Evolutionary conservation across 164 flowering plant genomes (phyloP), one percentile per base, ranked within the genome.

Genomic region (Annona cherimola): DNA sequence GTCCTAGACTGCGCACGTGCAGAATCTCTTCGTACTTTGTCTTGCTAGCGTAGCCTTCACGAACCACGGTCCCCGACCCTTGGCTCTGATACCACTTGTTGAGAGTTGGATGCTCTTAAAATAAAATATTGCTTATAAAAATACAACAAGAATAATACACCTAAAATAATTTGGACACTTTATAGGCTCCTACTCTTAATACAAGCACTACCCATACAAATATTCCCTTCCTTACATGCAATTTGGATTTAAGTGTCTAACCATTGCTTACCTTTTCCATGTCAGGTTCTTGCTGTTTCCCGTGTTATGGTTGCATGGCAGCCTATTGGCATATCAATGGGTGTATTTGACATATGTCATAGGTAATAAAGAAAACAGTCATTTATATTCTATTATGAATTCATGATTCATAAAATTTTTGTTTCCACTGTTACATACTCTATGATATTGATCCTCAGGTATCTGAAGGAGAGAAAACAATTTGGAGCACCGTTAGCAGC

Each of bases 221-320:
- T n/a, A n/a, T n/a, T n/a, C n/a, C n/a, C n/a, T n/a, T n/a, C n/a
- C n/a, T n/a, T n/a, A n/a, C n/a, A n/a, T 61, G 16, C 35, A 61
- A 16, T 61, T 61, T 50, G 57, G 57, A 50, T 50, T 45, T 50
- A 8, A 50, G 8, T 5, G 8, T 5, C 14, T 11, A 8, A 50
- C 8, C 57, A 50, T 50, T 50, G 57, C 14, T 50, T 50, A 50
- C 57, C 14, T 50, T 50, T 50, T 50, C 57, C 14, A 16, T 61
- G 55, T 45, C 81, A 60, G 98, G 97, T 93, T 60, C 93, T 95
- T 77, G 98, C 97, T 50, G 93, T 90, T 78, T 95, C 99, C 42
- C 93, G 98, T 70, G 91, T 95, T 45, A 91, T 91, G 96, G 99
- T 95, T 80, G 93, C 97, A 18, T 95, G 98, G 99, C 98, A 91